Evolutionary conservation across 352 stramenopile genomes (phyloP).

Genomic region (Globisporangium nunn): DNA sequence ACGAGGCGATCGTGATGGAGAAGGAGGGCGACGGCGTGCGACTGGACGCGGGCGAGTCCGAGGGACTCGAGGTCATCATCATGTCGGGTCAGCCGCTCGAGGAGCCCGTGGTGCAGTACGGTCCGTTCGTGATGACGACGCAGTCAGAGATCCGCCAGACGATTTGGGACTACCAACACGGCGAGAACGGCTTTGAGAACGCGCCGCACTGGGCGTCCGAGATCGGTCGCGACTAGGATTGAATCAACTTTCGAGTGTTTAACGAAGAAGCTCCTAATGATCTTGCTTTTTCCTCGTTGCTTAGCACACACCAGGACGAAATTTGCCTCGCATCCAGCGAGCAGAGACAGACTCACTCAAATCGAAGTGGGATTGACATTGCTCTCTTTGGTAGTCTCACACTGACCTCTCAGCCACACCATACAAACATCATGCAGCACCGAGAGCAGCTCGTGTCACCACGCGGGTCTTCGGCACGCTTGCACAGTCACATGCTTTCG

Average conservation of each 20-base stretch:
- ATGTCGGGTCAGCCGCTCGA: conserved; percentile 45
- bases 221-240: conserved; percentile 18
- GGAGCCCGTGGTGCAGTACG: conserved; percentile 56
- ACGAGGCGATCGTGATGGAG: conserved; percentile 15
- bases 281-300: too few relatives aligned
- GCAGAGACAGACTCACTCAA: too few relatives aligned
- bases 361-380: too few relatives aligned
- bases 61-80: conserved; percentile 44
- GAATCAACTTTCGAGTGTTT: too few relatives aligned
- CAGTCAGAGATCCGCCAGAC: conserved; percentile 43
- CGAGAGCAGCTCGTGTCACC: too few relatives aligned
- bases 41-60: conserved; percentile 8
- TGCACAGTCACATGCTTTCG: neutral
- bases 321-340: too few relatives aligned
- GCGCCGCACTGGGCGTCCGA: conserved; percentile 45
- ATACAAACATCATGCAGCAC: too few relatives aligned
- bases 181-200: conserved; percentile 66
- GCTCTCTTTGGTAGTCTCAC: too few relatives aligned
- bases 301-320: too few relatives aligned
- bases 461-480: too few relatives aligned
- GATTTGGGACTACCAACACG: conserved; percentile 35
- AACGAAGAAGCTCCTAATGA: too few relatives aligned
- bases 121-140: conserved; percentile 74
- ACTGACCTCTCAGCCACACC: too few relatives aligned
- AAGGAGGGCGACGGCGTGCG: conserved; percentile 17